phyloP scores from a whole-genome alignment of 2,329 filamentous ascomycete species.

The Epichloe glyceriae region DNA sequence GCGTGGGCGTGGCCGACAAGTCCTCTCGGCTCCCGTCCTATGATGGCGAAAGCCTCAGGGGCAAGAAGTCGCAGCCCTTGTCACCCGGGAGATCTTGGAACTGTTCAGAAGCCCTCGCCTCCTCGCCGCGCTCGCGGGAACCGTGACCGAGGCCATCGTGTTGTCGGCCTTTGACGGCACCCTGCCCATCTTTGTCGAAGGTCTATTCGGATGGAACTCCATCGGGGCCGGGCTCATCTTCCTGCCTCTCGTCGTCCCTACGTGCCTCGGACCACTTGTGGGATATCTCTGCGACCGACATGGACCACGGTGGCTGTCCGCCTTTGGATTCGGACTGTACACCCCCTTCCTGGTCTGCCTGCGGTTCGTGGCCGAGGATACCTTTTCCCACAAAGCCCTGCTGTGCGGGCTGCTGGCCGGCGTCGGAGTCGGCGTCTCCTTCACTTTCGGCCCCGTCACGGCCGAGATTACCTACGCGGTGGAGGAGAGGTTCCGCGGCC shows the following conservation, averaged over 20 bases:
- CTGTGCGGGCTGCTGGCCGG: conserved; percentile 20
- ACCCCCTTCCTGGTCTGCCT: conserved; percentile 22
- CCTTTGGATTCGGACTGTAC: conserved; percentile 19
- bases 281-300: conserved; percentile 21
- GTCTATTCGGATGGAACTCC: conserved; percentile 20
- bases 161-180: conserved; percentile 22
- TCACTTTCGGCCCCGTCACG: conserved; percentile 23
- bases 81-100: conserved; percentile 10
- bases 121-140: conserved; percentile 21
- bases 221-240: conserved; percentile 22
- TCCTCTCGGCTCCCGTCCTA: not conserved
- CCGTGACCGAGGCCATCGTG: conserved; percentile 20
- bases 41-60: not conserved
- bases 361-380: conserved; percentile 20
- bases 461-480: conserved; percentile 24
- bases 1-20: not conserved
- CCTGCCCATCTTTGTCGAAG: conserved; percentile 18
- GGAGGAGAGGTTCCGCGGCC: conserved; percentile 9
- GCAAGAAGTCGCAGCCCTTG: not conserved
- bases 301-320: conserved; percentile 22
- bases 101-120: conserved; percentile 19
- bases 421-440: conserved; percentile 17
- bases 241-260: conserved; percentile 19
- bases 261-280: conserved; percentile 18
- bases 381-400: conserved; percentile 17